phyloP scores from a whole-genome alignment of 768 basidiomycete genomes.

The Tremella fuciformis region DNA sequence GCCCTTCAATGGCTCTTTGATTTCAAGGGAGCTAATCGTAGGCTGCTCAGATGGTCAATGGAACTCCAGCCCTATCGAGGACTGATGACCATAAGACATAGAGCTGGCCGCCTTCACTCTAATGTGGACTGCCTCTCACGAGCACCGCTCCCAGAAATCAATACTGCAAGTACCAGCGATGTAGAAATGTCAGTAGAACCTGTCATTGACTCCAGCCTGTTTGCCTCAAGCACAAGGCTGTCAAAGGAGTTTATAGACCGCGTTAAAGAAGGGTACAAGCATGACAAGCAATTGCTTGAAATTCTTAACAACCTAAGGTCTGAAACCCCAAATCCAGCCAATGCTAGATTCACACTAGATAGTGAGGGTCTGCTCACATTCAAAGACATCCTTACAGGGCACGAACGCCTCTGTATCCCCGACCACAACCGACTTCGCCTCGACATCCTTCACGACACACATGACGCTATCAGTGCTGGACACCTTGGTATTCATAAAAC shows the following conservation, averaged over 20 bases:
- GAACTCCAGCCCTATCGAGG: neutral
- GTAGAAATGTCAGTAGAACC: neutral
- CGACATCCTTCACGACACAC: conserved; percentile 41
- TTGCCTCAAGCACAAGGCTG: neutral
- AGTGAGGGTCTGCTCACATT: neutral
- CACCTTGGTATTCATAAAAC: conserved; percentile 55
- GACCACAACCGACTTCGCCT: conserved; percentile 1
- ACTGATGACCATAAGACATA: neutral
- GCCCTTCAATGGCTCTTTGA: conserved; percentile 1
- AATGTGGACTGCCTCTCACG: neutral
- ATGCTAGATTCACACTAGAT: too few relatives aligned
- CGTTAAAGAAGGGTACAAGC: neutral
- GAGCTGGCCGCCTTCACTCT: neutral
- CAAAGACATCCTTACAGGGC: neutral
- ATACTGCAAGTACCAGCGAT: neutral
- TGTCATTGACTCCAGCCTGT: neutral
- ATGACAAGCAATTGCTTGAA: neutral
- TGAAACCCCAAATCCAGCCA: too few relatives aligned
- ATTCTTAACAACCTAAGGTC: neutral
- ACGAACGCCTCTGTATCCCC: conserved; percentile 5
- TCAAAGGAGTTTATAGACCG: neutral
- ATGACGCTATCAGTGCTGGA: conserved; percentile 54
- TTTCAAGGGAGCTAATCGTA: neutral
- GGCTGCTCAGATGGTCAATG: neutral
- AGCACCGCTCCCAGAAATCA: neutral